Evolutionary conservation across 2,329 filamentous ascomycete species (phyloP).

Genomic region (Ophiostoma perfectum): DNA sequence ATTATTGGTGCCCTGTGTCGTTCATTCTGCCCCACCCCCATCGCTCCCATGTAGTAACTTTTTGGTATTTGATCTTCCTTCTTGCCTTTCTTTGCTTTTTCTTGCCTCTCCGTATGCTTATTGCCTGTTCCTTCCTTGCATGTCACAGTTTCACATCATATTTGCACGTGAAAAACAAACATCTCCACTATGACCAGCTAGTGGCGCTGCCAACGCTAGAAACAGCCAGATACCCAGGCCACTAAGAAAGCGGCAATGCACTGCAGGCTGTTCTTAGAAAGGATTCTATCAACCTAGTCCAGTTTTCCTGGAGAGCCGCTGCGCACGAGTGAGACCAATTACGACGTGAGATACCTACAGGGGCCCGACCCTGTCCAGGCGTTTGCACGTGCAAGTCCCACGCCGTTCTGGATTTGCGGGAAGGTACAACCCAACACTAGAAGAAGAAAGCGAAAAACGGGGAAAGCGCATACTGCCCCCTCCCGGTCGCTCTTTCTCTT

Average conservation of each 20-base stretch:
- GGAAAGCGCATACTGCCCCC: background rate
- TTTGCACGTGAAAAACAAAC: slow-evolving; percentile 8
- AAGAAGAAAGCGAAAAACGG: slow-evolving; percentile 3
- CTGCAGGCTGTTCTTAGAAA: background rate
- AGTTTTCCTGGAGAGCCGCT: background rate
- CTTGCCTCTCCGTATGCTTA: background rate
- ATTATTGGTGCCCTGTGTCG: background rate
- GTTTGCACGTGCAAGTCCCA: slow-evolving; percentile 21
- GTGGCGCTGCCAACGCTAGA: background rate
- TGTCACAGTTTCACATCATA: background rate
- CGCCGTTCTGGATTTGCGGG: background rate
- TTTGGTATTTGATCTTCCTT: background rate
- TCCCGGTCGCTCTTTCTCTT: slow-evolving; percentile 14
- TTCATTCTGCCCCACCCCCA: background rate
- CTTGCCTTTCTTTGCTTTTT: slow-evolving; percentile 1
- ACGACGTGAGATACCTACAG: slow-evolving; percentile 1
- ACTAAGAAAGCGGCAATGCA: slow-evolving; percentile 7
- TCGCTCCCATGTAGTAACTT: background rate
- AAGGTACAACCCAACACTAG: slow-evolving; percentile 1
- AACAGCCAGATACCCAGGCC: background rate
- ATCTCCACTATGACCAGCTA: slow-evolving; percentile 11
- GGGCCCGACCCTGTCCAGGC: slow-evolving; percentile 10
- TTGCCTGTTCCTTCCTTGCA: background rate
- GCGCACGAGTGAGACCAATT: background rate
- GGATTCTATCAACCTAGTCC: background rate